Evolutionary conservation across 495 filamentous ascomycete species (phyloP).

Genomic region (Penicillium verhagenii): DNA sequence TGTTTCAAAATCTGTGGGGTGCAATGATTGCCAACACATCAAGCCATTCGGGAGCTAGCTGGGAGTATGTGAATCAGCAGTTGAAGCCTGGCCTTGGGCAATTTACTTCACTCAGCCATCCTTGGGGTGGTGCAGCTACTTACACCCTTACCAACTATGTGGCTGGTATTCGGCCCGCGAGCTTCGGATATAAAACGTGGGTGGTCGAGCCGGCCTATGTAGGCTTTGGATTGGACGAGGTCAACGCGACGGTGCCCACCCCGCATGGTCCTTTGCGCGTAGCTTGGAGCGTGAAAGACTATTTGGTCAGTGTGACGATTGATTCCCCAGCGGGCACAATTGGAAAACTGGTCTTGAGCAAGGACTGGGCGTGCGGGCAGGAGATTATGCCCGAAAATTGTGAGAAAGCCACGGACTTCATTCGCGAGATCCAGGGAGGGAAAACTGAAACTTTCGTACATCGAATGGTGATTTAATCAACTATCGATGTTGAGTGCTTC

Average conservation of each 20-base stretch:
- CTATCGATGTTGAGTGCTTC: background rate
- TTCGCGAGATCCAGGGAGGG: background rate
- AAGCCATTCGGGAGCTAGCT: slow-evolving; percentile 25
- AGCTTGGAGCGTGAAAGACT: background rate
- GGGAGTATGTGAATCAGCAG: slow-evolving; percentile 36
- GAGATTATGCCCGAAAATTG: background rate
- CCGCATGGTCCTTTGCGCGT: slow-evolving; percentile 1
- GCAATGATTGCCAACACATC: slow-evolving; percentile 28
- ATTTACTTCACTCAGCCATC: slow-evolving; percentile 35
- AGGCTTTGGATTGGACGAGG: background rate
- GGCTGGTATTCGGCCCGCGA: background rate
- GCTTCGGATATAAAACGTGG: background rate
- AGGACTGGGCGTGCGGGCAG: background rate
- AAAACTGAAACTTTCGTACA: background rate
- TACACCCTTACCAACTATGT: slow-evolving; percentile 30
- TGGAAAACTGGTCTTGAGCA: background rate
- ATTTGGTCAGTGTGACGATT: background rate
- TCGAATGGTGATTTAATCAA: background rate
- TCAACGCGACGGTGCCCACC: background rate
- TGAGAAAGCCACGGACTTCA: background rate
- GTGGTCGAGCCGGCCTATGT: background rate
- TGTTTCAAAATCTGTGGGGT: slow-evolving; percentile 31
- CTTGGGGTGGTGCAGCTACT: slow-evolving; percentile 38
- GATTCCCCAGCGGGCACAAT: background rate
- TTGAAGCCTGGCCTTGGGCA: slow-evolving; percentile 29